Evolutionary conservation across 768 basidiomycete genomes (phyloP), one percentile per base, ranked within the genome.

Genomic region (Tricholoma sp.): DNA sequence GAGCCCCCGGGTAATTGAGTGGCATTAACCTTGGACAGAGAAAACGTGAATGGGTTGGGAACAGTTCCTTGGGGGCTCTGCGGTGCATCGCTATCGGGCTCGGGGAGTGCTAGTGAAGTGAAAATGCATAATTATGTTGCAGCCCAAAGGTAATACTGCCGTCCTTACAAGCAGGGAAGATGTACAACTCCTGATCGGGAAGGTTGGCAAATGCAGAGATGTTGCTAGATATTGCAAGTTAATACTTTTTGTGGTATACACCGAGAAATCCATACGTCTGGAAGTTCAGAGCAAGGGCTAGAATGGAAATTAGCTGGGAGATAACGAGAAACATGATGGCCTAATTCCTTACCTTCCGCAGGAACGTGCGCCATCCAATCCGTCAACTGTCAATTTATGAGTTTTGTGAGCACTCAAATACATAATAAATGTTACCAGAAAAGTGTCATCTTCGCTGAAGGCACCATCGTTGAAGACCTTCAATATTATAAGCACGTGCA

Each of bases 311-410:
- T 37, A 32, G 21, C 18, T 51, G 27, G 54, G n/a, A 34, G 32
- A 45, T 19, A 3, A 1, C 43, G 14, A 43, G 3, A 27, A 22
- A 50, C 5, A 6, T 27, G 4, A 27, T 24, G 11, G 24, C 16
- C 34, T 11, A 27, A 37, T 22, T 18, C 56, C 59, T 45, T 46
- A 71, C 74, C 74, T 67, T 81, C 82, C 18, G 73, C 76, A n/a
- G 82, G 81, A 46, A 77, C 71, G 53, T 83, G 83, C 2, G 79
- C 65, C 14, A 82, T 61, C 79, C 81, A 83, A 63, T 84, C 82
- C 2, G 81, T 82, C 52, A 82, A 63, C 77, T 80, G 56, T 12
- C 22, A 35, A 21, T 7, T 29, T 31, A 51, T 55, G 8, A 56
- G 27, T 31, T 19, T 46, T 22, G 31, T n/a, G 7, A 10, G 6